Conservation (phyloP, 441 rosid species). For the Raphanus hybrid region DNA sequence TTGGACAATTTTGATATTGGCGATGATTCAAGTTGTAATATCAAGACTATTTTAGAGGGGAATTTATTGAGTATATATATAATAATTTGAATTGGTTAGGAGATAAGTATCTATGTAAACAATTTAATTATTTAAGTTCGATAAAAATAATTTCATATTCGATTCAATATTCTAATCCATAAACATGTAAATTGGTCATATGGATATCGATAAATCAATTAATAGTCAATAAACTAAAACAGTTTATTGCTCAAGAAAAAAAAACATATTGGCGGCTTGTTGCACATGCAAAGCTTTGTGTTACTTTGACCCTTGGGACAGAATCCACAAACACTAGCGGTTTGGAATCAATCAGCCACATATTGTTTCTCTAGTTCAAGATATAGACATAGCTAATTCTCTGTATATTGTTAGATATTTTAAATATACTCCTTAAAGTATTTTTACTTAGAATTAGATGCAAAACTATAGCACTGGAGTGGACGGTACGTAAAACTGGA, state of each 20-base stretch:
- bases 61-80: conserved; percentile 14
- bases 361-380: not conserved
- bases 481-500: conserved; percentile 29
- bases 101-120: conserved; percentile 25
- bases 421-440: not conserved
- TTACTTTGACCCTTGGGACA: conserved; percentile 27
- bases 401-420: not conserved
- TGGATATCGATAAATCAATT: not conserved
- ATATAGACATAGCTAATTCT: not conserved
- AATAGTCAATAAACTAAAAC: not conserved
- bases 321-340: conserved; percentile 20
- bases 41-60: conserved; percentile 57
- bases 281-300: conserved; percentile 23
- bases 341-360: conserved; percentile 19
- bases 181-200: conserved; percentile 15
- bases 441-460: not conserved
- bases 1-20: conserved; percentile 75
- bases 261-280: conserved; percentile 15
- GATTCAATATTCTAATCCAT: conserved; percentile 13
- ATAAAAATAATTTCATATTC: conserved; percentile 18
- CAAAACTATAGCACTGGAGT: conserved; percentile 35
- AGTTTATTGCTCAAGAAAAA: conserved; percentile 16
- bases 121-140: conserved; percentile 23
- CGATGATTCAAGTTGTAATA: conserved; percentile 66
- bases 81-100: conserved; percentile 33